phyloP scores from a whole-genome alignment of 2,329 filamentous ascomycete genomes.

The Aspergillus melleus region DNA sequence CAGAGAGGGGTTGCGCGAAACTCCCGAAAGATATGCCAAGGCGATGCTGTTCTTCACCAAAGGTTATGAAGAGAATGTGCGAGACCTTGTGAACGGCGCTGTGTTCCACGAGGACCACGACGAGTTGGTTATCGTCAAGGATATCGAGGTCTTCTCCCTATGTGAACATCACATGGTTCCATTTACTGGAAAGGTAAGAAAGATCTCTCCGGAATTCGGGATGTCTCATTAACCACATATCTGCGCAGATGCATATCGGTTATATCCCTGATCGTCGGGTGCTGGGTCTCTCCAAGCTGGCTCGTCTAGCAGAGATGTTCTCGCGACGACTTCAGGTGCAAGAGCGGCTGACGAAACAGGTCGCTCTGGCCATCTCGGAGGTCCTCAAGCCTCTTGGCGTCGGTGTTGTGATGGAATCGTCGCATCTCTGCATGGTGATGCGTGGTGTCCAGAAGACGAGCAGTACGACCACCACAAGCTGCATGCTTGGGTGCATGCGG shows the following conservation, averaged over 20 bases:
- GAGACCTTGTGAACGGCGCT: slow-evolving; percentile 87
- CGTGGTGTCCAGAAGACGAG: slow-evolving; percentile 92
- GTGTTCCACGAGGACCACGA: slow-evolving; percentile 97
- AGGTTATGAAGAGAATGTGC: slow-evolving; percentile 92
- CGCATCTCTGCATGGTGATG: slow-evolving; percentile 98
- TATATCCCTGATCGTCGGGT: slow-evolving; percentile 93
- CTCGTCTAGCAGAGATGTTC: slow-evolving; percentile 96
- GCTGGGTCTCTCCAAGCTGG: slow-evolving; percentile 92
- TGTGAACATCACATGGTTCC: slow-evolving; percentile 98
- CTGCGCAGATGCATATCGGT: slow-evolving; percentile 87
- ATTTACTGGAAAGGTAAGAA: slow-evolving; percentile 82
- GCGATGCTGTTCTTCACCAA: slow-evolving; percentile 95
- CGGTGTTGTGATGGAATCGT: slow-evolving; percentile 95
- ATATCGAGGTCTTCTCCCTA: slow-evolving; percentile 91
- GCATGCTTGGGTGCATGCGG: slow-evolving; percentile 95
- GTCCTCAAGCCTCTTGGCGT: slow-evolving; percentile 92
- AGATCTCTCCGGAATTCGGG: background rate
- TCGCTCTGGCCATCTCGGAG: slow-evolving; percentile 90
- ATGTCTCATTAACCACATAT: slow-evolving; percentile 12
- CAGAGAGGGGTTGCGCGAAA: slow-evolving; percentile 62
- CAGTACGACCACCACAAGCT: slow-evolving; percentile 88
- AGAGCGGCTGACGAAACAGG: slow-evolving; percentile 92
- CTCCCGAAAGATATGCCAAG: slow-evolving; percentile 86
- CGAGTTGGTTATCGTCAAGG: slow-evolving; percentile 96
- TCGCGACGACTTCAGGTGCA: slow-evolving; percentile 90